Base-by-base conservation (phyloP, 176 grass and related monocot genomes). In the Oryza meyeriana region DNA sequence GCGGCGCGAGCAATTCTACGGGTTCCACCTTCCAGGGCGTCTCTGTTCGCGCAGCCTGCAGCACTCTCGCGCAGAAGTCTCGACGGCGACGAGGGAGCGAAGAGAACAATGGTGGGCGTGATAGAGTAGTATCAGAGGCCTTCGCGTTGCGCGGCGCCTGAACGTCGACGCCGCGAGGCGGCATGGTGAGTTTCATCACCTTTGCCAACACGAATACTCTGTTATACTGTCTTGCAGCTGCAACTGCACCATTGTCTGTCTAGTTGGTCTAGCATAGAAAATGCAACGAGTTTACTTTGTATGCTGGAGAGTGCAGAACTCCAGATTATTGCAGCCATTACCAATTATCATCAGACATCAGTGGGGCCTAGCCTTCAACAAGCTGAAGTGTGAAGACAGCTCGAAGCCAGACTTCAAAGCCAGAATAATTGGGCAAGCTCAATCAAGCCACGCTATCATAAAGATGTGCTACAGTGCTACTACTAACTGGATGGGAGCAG, bases 371-470 rank as follows among this genome's bases (percentile, higher is more conserved):
- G 27, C 36, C 59, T 69, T 40, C 62, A 36, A 45, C 33, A 27
- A 44, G 36, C 71, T 61, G 29, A 36, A 75, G 61, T 61, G 62
- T 42, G 14, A 82, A 34, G 72, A 71, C 73, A 78, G 55, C 33
- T 77, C 73, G 71, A 52, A 13, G 39, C n/a, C 71, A 75, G 14
- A 10, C 36, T 70, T 63, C 52, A 50, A 82, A 70, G 36, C 41
- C 40, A 87, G 72, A 50, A 82, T 82, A 76, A 82, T 76, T 77
- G 72, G 29, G 64, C 5, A 50, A 13, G 13, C 33, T 68, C 4
- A n/a, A 1, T 18, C 13, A 61, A 41, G n/a, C 47, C 35, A 20
- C 81, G 47, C 16, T 69, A 61, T 62, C 71, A 47, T 61, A 70
- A 57, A 12, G 22, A 71, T 32, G 45, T 35, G 12, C 2, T 71